Evolutionary conservation across 2,329 filamentous ascomycete genomes (phyloP), one percentile per base, ranked within the genome.

Genomic region (Polytolypa hystricis): DNA sequence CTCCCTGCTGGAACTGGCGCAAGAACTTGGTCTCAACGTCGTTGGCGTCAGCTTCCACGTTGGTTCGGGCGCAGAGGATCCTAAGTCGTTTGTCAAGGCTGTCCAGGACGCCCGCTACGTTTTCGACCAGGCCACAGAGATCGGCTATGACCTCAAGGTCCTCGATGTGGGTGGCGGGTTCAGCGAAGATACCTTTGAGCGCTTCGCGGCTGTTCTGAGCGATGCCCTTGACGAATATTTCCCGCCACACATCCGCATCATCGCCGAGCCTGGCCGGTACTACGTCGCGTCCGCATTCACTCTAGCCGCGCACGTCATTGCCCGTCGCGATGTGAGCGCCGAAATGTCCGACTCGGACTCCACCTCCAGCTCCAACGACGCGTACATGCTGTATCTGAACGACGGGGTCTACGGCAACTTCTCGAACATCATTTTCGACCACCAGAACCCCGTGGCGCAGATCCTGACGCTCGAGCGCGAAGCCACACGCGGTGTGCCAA

Each of bases 401-500:
- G 91, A 98, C 50, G 91, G 91, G 18, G 81, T 96, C 37, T 98
- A 98, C 55, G 91, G 91, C 53, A 96, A 96, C 67, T 96, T 98
- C 57, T 93, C 85, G 47, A 93, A 86, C 75, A 96, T 96, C 71
- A 94, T 96, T 70, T 98, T 95, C 59, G 91, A 96, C 56, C 91
- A 96, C 63, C 91, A 98, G 70, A 75, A 93, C 52, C 91, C 91
- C 1, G 65, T 82, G 30, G 84, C 89, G 38, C 84, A 82, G 62
- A 74, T 96, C 40, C 70, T 98, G 37, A 79, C 77, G 47, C 67
- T 71, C 68, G 71, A 42, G 61, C 70, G 44, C 65, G 67, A 42
- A 71, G 77, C 53, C 79, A 79, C 57, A 64, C 79, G 61, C 65
- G 69, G 44, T 39, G 65, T 46, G 53, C 64, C 50, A 66, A 72